phyloP scores from a whole-genome alignment of 257 asterid genomes.

The Apocynum venetum region DNA sequence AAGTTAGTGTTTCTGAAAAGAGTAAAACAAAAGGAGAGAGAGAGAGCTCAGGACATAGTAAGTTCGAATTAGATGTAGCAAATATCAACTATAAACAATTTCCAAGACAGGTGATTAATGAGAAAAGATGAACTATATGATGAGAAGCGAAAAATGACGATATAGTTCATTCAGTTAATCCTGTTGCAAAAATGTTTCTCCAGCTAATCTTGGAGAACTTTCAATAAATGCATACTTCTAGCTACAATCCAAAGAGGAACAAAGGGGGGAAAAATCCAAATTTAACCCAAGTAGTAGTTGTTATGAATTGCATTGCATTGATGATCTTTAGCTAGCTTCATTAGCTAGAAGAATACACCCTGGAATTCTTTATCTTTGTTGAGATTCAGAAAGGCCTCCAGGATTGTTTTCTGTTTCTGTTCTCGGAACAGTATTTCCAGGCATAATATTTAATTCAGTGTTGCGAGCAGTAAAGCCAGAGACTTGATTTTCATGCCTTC shows the following conservation, averaged over 20 bases:
- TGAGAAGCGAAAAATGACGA: background rate
- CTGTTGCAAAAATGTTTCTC: background rate
- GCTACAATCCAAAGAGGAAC: background rate
- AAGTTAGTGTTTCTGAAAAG: no score
- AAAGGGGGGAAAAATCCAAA: background rate
- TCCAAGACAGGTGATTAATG: background rate
- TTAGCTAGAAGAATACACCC: background rate
- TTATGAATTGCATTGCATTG: background rate
- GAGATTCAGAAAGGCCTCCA: slow-evolving; percentile 10
- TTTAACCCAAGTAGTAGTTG: background rate
- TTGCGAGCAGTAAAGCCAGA: slow-evolving; percentile 24
- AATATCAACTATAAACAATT: background rate
- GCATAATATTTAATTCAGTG: slow-evolving; percentile 33
- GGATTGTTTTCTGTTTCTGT: slow-evolving; percentile 22
- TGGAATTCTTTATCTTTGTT: slow-evolving; percentile 20
- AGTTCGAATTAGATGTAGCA: background rate
- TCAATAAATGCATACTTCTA: background rate
- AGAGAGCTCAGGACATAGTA: background rate
- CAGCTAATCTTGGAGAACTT: background rate
- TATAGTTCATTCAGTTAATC: background rate
- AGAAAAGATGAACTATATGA: background rate
- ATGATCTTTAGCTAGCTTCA: background rate
- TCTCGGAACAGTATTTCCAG: slow-evolving; percentile 25
- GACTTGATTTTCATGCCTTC: slow-evolving; percentile 18
- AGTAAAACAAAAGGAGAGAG: background rate